Conservation (phyloP, 768 basidiomycete genomes). For the Trametes villosa region DNA sequence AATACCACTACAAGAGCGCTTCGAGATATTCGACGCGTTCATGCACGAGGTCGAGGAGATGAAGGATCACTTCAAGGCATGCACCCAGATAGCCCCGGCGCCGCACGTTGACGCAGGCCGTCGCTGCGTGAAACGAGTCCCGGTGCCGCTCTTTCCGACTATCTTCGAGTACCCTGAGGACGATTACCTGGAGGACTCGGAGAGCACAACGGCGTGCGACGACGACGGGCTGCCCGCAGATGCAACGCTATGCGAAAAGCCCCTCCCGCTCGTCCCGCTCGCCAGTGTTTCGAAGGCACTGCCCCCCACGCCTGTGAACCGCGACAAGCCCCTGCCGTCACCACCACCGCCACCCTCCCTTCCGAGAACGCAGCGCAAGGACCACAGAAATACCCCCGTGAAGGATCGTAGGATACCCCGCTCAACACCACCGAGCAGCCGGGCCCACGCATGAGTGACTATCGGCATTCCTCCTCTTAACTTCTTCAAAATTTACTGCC, state of each 20-base stretch:
- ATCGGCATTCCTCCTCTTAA: no score
- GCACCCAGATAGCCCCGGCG: neutral
- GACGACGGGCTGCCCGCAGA: slow-evolving; percentile 5
- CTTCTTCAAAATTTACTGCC: no score
- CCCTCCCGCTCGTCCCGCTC: slow-evolving; percentile 1
- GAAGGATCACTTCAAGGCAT: neutral
- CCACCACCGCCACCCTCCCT: neutral
- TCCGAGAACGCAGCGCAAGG: neutral
- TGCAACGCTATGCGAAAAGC: slow-evolving; percentile 5
- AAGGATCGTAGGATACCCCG: no score
- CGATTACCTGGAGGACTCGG: slow-evolving; percentile 11
- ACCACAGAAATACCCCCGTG: neutral
- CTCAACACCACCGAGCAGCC: no score
- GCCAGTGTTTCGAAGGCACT: neutral
- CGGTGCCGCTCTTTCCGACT: slow-evolving; percentile 6
- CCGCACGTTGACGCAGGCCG: slow-evolving; percentile 1
- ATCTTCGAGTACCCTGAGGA: slow-evolving; percentile 10
- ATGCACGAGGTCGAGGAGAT: slow-evolving; percentile 2
- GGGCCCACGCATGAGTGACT: no score
- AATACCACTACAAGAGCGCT: slow-evolving; percentile 8
- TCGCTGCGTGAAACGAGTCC: slow-evolving; percentile 16
- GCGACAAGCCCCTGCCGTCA: slow-evolving; percentile 1
- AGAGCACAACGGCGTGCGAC: slow-evolving; percentile 16
- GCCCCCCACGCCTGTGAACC: slow-evolving; percentile 6
- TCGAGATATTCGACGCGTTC: slow-evolving; percentile 14